Percentiles rank a stretch among this genome's conserved stretches.
phyloP scores from a whole-genome alignment of 2,329 filamentous ascomycete species.

The Colletotrichum coccodes region DNA sequence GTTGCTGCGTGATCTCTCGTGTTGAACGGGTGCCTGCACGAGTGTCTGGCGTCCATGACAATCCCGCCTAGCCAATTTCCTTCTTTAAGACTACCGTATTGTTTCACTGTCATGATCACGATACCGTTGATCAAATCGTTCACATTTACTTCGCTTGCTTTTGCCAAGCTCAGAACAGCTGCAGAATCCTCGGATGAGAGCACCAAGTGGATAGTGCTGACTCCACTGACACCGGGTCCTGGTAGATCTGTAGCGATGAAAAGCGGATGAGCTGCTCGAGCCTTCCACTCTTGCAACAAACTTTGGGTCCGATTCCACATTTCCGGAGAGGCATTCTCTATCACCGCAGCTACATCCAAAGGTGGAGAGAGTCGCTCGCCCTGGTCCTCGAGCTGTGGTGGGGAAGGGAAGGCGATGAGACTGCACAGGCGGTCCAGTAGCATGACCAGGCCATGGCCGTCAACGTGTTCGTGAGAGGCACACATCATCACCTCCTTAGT shows the following conservation, averaged over 20 bases:
- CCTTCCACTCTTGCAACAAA: background rate
- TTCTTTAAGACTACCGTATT: background rate
- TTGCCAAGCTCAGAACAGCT: background rate
- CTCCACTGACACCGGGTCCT: background rate
- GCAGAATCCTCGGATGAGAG: background rate
- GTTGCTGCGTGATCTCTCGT: background rate
- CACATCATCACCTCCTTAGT: background rate
- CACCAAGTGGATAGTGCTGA: background rate
- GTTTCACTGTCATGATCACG: background rate
- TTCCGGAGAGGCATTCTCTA: background rate
- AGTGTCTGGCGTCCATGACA: background rate
- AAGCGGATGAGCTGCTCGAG: background rate
- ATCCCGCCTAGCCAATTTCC: constrained; percentile 11
- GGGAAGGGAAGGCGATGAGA: background rate
- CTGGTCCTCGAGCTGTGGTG: background rate
- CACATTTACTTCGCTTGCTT: background rate
- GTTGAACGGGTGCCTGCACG: background rate
- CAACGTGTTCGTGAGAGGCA: constrained; percentile 8
- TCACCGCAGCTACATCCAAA: background rate
- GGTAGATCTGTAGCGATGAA: background rate
- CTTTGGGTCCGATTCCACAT: background rate
- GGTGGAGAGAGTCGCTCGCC: background rate
- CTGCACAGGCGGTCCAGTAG: background rate
- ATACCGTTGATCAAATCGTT: constrained; percentile 9
- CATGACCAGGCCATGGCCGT: constrained; percentile 3